Evolutionary conservation across 192 early-diverging fungal species (phyloP), one percentile per base, ranked within the genome.

Genomic region (Backusella mclennaniae): DNA sequence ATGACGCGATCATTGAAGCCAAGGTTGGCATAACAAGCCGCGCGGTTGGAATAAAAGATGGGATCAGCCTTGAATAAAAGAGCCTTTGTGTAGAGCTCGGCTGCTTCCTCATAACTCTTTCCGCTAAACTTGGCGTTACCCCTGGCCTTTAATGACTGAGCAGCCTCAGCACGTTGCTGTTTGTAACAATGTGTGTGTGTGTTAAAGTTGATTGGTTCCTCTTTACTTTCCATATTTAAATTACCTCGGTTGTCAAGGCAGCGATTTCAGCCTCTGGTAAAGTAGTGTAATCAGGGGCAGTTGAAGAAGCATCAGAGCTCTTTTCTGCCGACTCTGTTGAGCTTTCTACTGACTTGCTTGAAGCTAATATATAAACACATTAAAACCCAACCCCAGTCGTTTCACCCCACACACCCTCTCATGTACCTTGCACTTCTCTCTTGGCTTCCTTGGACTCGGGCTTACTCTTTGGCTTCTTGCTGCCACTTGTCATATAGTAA

Each of bases 21-120:
- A 36, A 91, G 73, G 68, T 95, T 92, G 1, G 91, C 89, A 75
- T 94, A 94, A 84, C 96, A 97, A 6, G 96, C 98, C 8, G 97
- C 97, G 35, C 98, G 92, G 87, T 98, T 99, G 76, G 92, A 92
- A 84, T 89, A 98, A 79, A 92, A 98, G 53, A 98, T 92, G 9
- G 96, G 88, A 79, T 94, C 88, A 52, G 92, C 84, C 41, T 85
- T 85, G 75, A 97, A 92, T 23, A 85, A 88, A 80, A 99, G 93
- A 1, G 98, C 98, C 80, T 95, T 88, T 12, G 96, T 89, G 86
- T 99, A 99, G 21, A 93, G 80, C 69, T 90, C 88, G 69, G 95
- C 92, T 17, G 97, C 98, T 75, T 95, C 93, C 6, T 86, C 72
- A 84, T 93, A 97, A 79, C 93, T 92, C 80, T 91, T 94, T 78